Evolutionary conservation across 495 filamentous ascomycete species (phyloP).

Genomic region (Penicillium chermesinum): DNA sequence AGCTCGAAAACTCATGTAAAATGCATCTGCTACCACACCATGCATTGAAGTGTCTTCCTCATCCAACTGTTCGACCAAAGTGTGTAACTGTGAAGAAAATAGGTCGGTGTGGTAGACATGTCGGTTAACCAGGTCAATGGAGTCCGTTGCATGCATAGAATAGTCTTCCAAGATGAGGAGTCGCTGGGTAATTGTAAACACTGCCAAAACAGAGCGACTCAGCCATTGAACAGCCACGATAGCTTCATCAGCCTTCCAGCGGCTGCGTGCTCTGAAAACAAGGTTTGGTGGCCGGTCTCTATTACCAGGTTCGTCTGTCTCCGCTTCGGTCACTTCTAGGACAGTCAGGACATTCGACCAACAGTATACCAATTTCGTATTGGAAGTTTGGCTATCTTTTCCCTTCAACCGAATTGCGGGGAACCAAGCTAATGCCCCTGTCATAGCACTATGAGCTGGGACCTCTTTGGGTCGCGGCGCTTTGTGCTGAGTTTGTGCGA

Average conservation of each 20-base stretch:
- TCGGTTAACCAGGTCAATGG: constrained; percentile 84
- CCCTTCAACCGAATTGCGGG: constrained; percentile 88
- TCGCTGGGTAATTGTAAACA: constrained; percentile 89
- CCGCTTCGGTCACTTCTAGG: constrained; percentile 73
- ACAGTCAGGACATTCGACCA: constrained; percentile 97
- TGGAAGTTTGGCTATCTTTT: constrained; percentile 47
- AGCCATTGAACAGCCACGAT: constrained; percentile 98
- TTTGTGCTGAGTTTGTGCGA: constrained; percentile 95
- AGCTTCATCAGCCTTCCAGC: constrained; percentile 91
- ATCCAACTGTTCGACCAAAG: constrained; percentile 80
- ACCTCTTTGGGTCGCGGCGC: constrained; percentile 84
- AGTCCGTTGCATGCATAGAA: constrained; percentile 83
- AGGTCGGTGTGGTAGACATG: constrained; percentile 88
- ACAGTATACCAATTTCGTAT: constrained; percentile 85
- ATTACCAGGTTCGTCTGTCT: constrained; percentile 56
- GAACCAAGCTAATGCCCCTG: constrained; percentile 94
- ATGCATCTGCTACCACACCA: constrained; percentile 93
- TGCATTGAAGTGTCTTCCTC: constrained; percentile 88
- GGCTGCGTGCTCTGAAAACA: constrained; percentile 73
- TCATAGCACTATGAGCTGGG: constrained; percentile 82
- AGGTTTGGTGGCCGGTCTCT: constrained; percentile 67
- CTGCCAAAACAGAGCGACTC: constrained; percentile 84
- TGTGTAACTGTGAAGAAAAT: constrained; percentile 77
- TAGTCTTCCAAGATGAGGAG: constrained; percentile 89
- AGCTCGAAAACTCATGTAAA: constrained; percentile 92